Conservation (phyloP, 768 basidiomycete genomes). For the Pulveroboletus sp. region DNA sequence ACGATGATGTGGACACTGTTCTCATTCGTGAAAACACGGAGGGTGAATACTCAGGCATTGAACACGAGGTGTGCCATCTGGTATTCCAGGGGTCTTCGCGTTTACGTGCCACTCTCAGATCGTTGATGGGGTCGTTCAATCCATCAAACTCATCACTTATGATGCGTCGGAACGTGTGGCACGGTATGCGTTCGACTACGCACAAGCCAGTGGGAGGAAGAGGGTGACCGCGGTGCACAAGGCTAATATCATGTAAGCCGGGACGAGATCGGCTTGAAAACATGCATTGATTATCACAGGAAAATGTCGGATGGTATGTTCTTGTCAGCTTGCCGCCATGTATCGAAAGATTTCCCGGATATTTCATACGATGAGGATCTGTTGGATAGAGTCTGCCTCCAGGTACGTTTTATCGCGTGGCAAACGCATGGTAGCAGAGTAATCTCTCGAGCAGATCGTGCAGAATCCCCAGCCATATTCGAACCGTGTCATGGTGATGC, state of each 20-base stretch:
- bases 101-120: constrained; percentile 45
- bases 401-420: constrained; percentile 42
- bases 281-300: constrained; percentile 44
- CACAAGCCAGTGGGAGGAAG: constrained; percentile 79
- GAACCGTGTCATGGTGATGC: constrained; percentile 99
- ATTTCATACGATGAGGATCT: constrained; percentile 96
- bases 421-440: background rate
- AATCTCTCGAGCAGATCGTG: constrained; percentile 56
- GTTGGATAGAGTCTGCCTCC: constrained; percentile 91
- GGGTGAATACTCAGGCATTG: constrained; percentile 99
- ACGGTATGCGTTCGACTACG: constrained; percentile 97
- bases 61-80: constrained; percentile 74
- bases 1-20: constrained; percentile 97
- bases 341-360: constrained; percentile 92
- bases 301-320: constrained; percentile 99
- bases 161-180: constrained; percentile 98
- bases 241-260: constrained; percentile 92
- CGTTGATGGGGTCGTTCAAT: constrained; percentile 97
- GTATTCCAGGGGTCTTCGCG: background rate
- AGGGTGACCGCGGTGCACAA: constrained; percentile 99
- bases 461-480: constrained; percentile 91
- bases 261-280: background rate
- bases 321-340: constrained; percentile 92
- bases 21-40: constrained; percentile 99
- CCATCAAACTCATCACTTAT: constrained; percentile 99